These are phyloP conservation scores for Coniochaeta prunicola DNA, from an alignment of 2,329 filamentous ascomycete species.

Conservation along the genomic window DNA sequence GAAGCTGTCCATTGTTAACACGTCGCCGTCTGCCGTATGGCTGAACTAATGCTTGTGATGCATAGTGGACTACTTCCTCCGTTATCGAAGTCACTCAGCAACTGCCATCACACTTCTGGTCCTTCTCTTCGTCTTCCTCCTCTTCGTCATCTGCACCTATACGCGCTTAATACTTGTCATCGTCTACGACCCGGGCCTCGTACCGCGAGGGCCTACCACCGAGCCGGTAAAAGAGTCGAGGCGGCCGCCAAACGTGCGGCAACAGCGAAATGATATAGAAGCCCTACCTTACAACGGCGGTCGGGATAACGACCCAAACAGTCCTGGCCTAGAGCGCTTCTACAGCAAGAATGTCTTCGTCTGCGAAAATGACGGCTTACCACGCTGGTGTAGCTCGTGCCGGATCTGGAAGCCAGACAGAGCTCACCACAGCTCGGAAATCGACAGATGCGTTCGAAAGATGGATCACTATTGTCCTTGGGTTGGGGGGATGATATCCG, in stretches of 20 bases:
- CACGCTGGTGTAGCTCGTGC: conserved; percentile 79
- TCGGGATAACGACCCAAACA: conserved; percentile 47
- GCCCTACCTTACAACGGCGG: conserved; percentile 6
- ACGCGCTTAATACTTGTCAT: conserved; percentile 63
- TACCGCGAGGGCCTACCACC: conserved; percentile 51
- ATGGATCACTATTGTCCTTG: conserved; percentile 97
- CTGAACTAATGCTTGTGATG: conserved; percentile 2
- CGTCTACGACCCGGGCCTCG: conserved; percentile 63
- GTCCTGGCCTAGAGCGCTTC: conserved; percentile 65
- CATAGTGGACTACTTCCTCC: conserved; percentile 65
- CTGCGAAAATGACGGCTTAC: conserved; percentile 76
- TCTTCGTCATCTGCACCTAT: conserved; percentile 61
- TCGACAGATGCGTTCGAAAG: conserved; percentile 73
- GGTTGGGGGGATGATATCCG: conserved; percentile 89
- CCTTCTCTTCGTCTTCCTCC: conserved; percentile 65
- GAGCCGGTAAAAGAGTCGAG: conserved; percentile 4
- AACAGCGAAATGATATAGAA: conserved; percentile 1
- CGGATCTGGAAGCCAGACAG: conserved; percentile 84
- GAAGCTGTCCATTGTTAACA: too few relatives aligned
- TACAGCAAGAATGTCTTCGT: conserved; percentile 79
- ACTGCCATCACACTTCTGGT: conserved; percentile 63
- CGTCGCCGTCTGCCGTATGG: too few relatives aligned
- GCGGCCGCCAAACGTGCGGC: neutral
- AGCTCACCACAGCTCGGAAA: conserved; percentile 77
- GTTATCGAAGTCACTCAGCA: conserved; percentile 35